Base-by-base conservation (phyloP, 2,329 filamentous ascomycete genomes). In the Epichloe gansuensis region DNA sequence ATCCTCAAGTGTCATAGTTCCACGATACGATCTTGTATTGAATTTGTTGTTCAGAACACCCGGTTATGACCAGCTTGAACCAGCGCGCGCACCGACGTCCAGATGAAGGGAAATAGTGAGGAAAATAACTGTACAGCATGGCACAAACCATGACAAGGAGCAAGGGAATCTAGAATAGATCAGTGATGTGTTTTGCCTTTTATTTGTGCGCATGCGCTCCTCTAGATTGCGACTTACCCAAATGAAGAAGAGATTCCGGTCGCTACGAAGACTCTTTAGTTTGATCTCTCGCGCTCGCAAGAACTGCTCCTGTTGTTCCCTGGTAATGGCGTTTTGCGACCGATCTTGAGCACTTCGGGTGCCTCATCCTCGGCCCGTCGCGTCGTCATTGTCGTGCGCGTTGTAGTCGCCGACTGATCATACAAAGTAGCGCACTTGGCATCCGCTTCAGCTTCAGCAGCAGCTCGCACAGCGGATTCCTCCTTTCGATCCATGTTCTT, bases 221-320 rank as follows among this genome's bases (percentile, higher is more conserved):
- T 44, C 17, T 21, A n/a, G 34, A 35, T 35, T 5, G 12, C 31
- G 25, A 67, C 73, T 62, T 75, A 84, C 81, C 82, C 82, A 86
- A 60, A 86, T 75, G 59, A 84, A 82, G 70, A 83, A 85, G 46
- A 86, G 70, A 62, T 84, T 83, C 59, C 76, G 75, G 61, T 86
- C 82, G 54, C 77, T 78, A 58, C 79, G 76, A 55, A 83, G 69
- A 55, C 74, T 75, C 74, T 84, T 85, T 60, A 82, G 70, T 64
- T 80, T 83, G 63, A 76, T 74, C 52, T 81, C 77, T 56, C 81
- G 79, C 28, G 75, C 80, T 50, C 79, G 70, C 45, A 82, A 72
- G 56, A 85, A 73, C 58, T 79, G 79, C 58, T 82, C 80, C 63
- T 82, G 80, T 62, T 85, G 81, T 62, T 83, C 80, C 62, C 76